A percentile compares a stretch with the other conserved stretches of the same genome.
Evolutionary conservation across 202 grass and related monocot genomes (phyloP).

Genomic region (Carex sylvatica): DNA sequence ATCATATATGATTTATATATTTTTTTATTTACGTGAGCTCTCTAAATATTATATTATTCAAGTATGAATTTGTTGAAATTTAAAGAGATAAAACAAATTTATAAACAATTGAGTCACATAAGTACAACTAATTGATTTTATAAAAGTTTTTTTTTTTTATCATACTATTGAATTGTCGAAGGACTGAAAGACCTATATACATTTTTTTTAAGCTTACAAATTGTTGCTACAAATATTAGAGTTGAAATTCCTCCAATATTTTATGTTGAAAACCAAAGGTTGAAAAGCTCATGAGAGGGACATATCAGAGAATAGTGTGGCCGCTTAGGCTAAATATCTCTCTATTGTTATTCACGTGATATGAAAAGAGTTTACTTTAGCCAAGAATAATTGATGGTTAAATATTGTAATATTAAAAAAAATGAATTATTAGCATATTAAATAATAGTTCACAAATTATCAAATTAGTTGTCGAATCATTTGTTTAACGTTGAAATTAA

Average conservation of each 20-base stretch:
- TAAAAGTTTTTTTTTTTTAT: background rate
- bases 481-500: background rate
- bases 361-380: too few species aligned
- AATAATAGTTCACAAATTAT: background rate
- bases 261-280: too few species aligned
- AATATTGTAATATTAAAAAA: background rate
- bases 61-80: background rate
- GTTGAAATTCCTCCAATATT: too few species aligned
- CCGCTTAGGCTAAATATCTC: too few species aligned
- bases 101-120: background rate
- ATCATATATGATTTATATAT: background rate
- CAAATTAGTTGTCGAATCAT: background rate
- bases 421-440: background rate
- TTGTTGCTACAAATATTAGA: background rate
- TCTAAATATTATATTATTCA: background rate
- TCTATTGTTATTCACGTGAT: too few species aligned
- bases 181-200: background rate
- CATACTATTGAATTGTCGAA: background rate
- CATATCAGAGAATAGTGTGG: too few species aligned
- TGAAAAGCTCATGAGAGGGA: too few species aligned
- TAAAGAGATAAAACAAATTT: background rate
- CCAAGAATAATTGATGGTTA: background rate
- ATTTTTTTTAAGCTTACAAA: background rate
- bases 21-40: background rate
- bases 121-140: background rate